Percentiles rank a stretch among this genome's conserved stretches.
These are phyloP conservation scores for Hypoxylon fragiforme DNA, from an alignment of 495 filamentous ascomycete genomes.

Conservation along the genomic window DNA sequence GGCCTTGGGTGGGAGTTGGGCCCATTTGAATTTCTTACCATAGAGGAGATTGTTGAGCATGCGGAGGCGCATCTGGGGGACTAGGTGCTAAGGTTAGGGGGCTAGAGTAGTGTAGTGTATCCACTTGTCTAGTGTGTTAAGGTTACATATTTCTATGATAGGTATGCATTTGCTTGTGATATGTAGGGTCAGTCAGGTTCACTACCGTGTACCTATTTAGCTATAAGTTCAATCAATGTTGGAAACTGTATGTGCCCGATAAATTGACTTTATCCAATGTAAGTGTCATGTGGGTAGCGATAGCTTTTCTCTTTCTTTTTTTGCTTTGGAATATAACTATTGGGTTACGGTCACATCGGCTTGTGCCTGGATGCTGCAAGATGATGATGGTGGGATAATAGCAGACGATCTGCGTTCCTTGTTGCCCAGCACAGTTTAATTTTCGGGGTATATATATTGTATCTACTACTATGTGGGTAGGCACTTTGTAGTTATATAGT, in stretches of 20 bases:
- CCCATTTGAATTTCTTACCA: slow-evolving; percentile 40
- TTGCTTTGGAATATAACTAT: too few species aligned
- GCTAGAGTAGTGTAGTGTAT: too few species aligned
- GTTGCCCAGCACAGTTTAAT: slow-evolving; percentile 14
- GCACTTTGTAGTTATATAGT: not conserved
- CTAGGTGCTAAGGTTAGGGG: slow-evolving; percentile 9
- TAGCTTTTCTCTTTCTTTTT: not conserved
- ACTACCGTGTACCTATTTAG: too few species aligned
- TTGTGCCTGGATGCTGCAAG: slow-evolving; percentile 14
- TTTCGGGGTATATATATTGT: too few species aligned
- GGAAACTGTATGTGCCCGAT: too few species aligned
- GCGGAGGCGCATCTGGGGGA: slow-evolving; percentile 36
- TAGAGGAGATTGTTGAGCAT: slow-evolving; percentile 45
- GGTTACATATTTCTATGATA: too few species aligned
- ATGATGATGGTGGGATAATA: slow-evolving; percentile 18
- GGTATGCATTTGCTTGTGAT: too few species aligned
- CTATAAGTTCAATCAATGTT: too few species aligned
- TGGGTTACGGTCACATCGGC: slow-evolving; percentile 23
- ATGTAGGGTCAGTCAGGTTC: too few species aligned
- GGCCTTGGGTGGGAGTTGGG: slow-evolving; percentile 45
- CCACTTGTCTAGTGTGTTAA: too few species aligned
- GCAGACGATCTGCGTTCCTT: slow-evolving; percentile 20
- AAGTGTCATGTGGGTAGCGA: not conserved
- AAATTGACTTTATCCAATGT: too few species aligned
- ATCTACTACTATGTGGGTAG: too few species aligned